Base-by-base conservation (phyloP, 257 asterid species). In the Solanum tarijense region DNA sequence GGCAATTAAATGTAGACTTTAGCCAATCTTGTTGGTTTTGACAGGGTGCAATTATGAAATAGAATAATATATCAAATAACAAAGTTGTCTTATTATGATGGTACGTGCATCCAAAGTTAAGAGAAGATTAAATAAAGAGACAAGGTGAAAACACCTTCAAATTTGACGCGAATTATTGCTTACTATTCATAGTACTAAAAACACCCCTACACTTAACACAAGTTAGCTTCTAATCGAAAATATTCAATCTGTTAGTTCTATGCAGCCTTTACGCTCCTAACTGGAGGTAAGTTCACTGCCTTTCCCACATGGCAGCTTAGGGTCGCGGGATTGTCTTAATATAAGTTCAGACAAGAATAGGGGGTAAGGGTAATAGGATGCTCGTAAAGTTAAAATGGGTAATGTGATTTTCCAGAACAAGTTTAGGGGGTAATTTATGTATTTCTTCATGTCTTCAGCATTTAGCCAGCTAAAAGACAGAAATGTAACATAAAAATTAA, bases 11-110 rank as follows among this genome's bases (percentile, higher is more conserved):
- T 20, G 65, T 55, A 78, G 83, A 76, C 32, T 82, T 66, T 60
- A 41, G 90, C 60, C 83, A 91, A 83, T 89, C 71, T 90, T 65
- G 83, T 76, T 86, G 89, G 23, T 32, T 87, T 91, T 83, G 86
- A 46, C 20, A 66, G 23, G 87, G 88, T 92, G 85, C 55, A 89
- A 91, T 86, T 18, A 23, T 34, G 43, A 72, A 72, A 18, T 72
- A 72, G 43, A 20, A 34, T 32, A 72, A 32, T 18, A 55, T 0
- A 46, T 58, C 43, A 34, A 72, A 32, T 32, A 32, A 72, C 43
- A 72, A 18, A 32, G 43, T 73, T 34, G 41, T 71, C 43, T 34
- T 34, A 72, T 32, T 72, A 9, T 72, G 43, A 0, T 73, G 81
- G 81, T 34, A 73, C 46, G 0, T 34, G 46, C 43, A 73, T 18